phyloP scores from a whole-genome alignment of 1,284 basidiomycete genomes.

The Golubevia pallescens region DNA sequence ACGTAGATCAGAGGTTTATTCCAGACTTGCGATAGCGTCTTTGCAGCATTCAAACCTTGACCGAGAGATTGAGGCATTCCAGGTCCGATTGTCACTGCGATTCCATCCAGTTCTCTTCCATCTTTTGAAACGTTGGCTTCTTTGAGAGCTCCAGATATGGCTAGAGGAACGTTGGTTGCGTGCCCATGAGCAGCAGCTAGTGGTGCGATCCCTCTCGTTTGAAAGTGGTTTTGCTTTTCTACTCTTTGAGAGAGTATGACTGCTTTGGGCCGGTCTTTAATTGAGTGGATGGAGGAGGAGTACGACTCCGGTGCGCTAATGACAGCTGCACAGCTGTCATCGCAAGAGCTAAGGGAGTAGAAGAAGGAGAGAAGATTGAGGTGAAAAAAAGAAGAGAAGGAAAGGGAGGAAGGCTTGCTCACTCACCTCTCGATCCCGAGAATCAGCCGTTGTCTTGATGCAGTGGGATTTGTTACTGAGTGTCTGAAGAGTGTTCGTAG shows the following conservation, averaged over 20 bases:
- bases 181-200: slow-evolving; percentile 41
- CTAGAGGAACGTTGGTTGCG: slow-evolving; percentile 33
- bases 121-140: slow-evolving; percentile 16
- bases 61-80: slow-evolving; percentile 24
- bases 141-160: slow-evolving; percentile 31
- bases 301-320: neutral
- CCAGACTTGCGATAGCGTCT: slow-evolving; percentile 40
- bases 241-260: slow-evolving; percentile 44
- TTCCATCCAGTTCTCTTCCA: neutral
- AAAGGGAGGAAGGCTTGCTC: too few species aligned
- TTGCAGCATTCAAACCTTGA: slow-evolving; percentile 43
- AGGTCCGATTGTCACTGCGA: neutral
- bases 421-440: too few species aligned
- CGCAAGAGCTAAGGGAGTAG: too few species aligned
- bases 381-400: too few species aligned
- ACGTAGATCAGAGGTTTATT: slow-evolving; percentile 46
- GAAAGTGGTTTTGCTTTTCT: slow-evolving; percentile 47
- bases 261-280: slow-evolving; percentile 11
- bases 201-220: slow-evolving; percentile 51
- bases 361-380: too few species aligned
- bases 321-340: too few species aligned
- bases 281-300: neutral
- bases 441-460: too few species aligned
- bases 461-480: too few species aligned
- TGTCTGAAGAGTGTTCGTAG: too few species aligned